These are phyloP conservation scores for Nicotiana knightiana DNA, from an alignment of 257 asterid species.

Conservation along the genomic window DNA sequence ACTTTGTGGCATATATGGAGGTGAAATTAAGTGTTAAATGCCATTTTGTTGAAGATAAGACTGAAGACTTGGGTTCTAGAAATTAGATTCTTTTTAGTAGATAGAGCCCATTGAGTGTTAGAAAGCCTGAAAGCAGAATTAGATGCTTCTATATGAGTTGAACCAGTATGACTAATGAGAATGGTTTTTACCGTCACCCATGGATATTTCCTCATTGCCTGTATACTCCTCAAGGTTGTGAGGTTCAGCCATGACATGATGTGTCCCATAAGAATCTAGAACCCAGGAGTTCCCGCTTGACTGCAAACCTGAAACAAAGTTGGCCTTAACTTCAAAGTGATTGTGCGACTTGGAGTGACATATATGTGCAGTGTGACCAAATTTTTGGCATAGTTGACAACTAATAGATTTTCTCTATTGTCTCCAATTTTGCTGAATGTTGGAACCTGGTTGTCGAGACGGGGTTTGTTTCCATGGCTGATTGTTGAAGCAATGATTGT, in stretches of 20 bases:
- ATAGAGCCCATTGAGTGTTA: background rate
- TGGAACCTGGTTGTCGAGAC: background rate
- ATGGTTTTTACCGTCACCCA: background rate
- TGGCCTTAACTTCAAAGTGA: background rate
- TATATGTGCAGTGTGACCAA: background rate
- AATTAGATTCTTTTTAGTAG: background rate
- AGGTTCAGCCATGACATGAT: background rate
- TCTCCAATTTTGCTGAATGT: background rate
- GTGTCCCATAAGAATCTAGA: background rate
- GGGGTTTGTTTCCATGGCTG: background rate
- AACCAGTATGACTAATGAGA: background rate
- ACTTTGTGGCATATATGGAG: background rate
- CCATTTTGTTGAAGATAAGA: background rate
- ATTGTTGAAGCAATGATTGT: background rate
- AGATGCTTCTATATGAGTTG: background rate
- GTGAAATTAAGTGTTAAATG: background rate
- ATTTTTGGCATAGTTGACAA: background rate
- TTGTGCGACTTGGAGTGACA: background rate
- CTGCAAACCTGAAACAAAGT: background rate
- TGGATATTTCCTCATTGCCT: background rate
- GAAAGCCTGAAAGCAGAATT: background rate
- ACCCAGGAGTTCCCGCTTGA: background rate
- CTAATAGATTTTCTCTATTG: background rate
- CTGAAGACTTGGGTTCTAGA: background rate
- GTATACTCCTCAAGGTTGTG: background rate